These are phyloP conservation scores for Exophiala calicioides DNA, from an alignment of 2,329 filamentous ascomycete genomes.

Conservation along the genomic window DNA sequence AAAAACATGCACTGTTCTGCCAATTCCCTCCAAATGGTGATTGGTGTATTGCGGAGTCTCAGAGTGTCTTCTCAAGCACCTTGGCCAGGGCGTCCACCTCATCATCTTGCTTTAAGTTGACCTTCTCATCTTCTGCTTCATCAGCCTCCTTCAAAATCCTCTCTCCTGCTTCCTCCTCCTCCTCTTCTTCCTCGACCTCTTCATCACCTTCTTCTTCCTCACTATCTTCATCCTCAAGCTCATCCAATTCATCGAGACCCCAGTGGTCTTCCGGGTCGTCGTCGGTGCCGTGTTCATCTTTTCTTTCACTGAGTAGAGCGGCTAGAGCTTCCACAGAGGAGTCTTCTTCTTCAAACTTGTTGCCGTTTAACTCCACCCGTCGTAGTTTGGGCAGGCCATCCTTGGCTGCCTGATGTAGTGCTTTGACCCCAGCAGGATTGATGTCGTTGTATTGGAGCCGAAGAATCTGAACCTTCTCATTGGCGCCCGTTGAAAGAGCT, in stretches of 20 bases:
- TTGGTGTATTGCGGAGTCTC: background rate
- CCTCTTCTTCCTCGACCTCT: slow-evolving; percentile 68
- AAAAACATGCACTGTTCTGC: slow-evolving; percentile 2
- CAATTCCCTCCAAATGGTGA: background rate
- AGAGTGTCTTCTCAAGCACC: slow-evolving; percentile 68
- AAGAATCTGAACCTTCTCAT: slow-evolving; percentile 76
- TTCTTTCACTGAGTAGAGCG: slow-evolving; percentile 72
- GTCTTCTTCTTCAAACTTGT: slow-evolving; percentile 90
- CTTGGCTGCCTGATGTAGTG: slow-evolving; percentile 68
- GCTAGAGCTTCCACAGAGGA: slow-evolving; percentile 67
- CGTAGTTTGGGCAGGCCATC: slow-evolving; percentile 71
- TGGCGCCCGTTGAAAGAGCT: slow-evolving; percentile 72
- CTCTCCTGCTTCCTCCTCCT: slow-evolving; percentile 66
- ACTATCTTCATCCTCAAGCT: slow-evolving; percentile 73
- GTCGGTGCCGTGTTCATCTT: slow-evolving; percentile 64
- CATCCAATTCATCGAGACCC: slow-evolving; percentile 82
- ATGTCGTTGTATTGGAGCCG: slow-evolving; percentile 95
- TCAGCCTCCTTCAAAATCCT: slow-evolving; percentile 75
- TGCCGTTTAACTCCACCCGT: slow-evolving; percentile 92
- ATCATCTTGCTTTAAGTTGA: slow-evolving; percentile 72
- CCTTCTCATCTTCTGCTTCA: slow-evolving; percentile 59
- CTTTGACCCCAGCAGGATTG: slow-evolving; percentile 71
- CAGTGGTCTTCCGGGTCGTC: slow-evolving; percentile 75
- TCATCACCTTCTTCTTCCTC: slow-evolving; percentile 70
- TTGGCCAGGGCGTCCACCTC: slow-evolving; percentile 80